Percentiles rank a stretch among this genome's conserved stretches.
Conservation (phyloP, 1,284 basidiomycete genomes). For the Rhodotorula sp. region DNA sequence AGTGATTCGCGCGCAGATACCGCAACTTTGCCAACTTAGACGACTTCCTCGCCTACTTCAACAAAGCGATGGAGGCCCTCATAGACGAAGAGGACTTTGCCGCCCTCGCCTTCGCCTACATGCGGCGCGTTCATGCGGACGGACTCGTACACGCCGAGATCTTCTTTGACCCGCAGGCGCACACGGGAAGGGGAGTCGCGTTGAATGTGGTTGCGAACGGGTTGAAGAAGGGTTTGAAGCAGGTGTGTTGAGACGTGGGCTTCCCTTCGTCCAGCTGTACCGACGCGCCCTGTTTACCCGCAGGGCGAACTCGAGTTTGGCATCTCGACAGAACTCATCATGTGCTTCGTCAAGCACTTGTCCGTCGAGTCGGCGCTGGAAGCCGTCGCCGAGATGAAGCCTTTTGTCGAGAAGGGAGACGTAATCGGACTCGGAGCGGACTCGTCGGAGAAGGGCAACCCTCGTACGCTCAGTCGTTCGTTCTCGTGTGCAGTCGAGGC, state of each 20-base stretch:
- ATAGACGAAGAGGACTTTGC: slow-evolving; percentile 39
- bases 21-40: slow-evolving; percentile 41
- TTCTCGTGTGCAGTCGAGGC: too few relatives aligned
- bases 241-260: too few relatives aligned
- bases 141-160: slow-evolving; percentile 41
- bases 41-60: slow-evolving; percentile 40
- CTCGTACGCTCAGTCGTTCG: slow-evolving; percentile 15
- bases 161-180: slow-evolving; percentile 42
- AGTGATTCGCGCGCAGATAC: slow-evolving; percentile 20
- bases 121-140: slow-evolving; percentile 28
- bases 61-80: slow-evolving; percentile 39
- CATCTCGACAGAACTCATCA: slow-evolving; percentile 38
- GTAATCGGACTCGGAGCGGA: slow-evolving; percentile 41
- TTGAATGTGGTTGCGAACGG: slow-evolving; percentile 38
- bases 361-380: slow-evolving; percentile 32
- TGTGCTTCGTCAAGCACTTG: slow-evolving; percentile 41
- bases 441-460: slow-evolving; percentile 38
- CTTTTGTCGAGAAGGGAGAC: slow-evolving; percentile 34
- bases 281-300: too few relatives aligned
- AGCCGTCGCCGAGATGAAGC: slow-evolving; percentile 26
- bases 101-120: slow-evolving; percentile 38
- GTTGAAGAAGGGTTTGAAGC: slow-evolving; percentile 33
- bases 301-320: slow-evolving; percentile 38
- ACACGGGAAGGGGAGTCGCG: slow-evolving; percentile 36
- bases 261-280: too few relatives aligned